phyloP scores from a whole-genome alignment of 768 basidiomycete species.

The Boletus barrowsii region DNA sequence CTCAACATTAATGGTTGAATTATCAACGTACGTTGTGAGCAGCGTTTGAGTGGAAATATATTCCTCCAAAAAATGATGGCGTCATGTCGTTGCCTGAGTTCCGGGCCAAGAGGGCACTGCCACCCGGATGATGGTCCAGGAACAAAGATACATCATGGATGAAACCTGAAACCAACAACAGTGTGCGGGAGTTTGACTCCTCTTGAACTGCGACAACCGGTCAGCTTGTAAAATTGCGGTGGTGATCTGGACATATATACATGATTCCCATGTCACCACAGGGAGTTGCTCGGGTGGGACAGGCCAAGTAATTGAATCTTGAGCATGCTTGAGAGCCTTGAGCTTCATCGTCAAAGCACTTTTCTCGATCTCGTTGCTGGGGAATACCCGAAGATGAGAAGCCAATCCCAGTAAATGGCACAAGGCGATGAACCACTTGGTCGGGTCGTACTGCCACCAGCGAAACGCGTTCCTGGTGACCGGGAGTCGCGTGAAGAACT shows the following conservation, averaged over 20 bases:
- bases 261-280: constrained; percentile 77
- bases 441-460: constrained; percentile 73
- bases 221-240: constrained; percentile 1
- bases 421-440: constrained; percentile 76
- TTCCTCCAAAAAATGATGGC: constrained; percentile 80
- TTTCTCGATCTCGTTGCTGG: constrained; percentile 84
- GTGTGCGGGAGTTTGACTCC: constrained; percentile 58
- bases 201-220: constrained; percentile 50
- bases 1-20: not conserved
- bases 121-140: constrained; percentile 78
- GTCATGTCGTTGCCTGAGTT: constrained; percentile 82
- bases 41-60: constrained; percentile 79
- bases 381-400: constrained; percentile 79
- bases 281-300: constrained; percentile 56
- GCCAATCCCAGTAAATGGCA: constrained; percentile 67
- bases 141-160: constrained; percentile 82
- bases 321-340: constrained; percentile 62
- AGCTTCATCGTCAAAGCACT: constrained; percentile 81
- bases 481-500: constrained; percentile 2
- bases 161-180: constrained; percentile 80
- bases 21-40: constrained; percentile 63
- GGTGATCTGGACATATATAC: constrained; percentile 39
- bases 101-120: constrained; percentile 51
- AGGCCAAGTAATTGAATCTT: constrained; percentile 67
- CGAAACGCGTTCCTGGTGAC: constrained; percentile 58